A percentile compares a stretch with the other conserved stretches of the same genome.
Conservation (phyloP, 192 early-diverging fungal species). For the Chytriomyces confervae region DNA sequence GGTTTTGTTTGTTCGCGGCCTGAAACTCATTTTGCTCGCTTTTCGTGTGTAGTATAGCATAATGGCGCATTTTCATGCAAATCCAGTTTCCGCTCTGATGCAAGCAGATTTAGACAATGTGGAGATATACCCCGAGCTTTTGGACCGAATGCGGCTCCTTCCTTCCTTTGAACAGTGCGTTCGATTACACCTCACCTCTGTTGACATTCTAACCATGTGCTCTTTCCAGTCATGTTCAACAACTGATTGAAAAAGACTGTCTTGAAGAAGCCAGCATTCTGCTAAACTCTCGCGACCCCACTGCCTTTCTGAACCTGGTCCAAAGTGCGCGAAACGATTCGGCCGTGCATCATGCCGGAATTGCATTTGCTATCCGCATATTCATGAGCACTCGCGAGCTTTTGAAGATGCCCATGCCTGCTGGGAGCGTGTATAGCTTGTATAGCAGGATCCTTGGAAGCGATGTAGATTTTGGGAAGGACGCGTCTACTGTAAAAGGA, state of each 20-base stretch:
- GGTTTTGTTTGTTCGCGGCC: too few species aligned
- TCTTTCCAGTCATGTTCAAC: conserved; percentile 13
- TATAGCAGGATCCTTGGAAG: conserved; percentile 18
- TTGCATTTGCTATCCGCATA: neutral
- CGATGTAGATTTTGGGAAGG: neutral
- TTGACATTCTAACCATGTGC: neutral
- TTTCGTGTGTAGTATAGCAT: neutral
- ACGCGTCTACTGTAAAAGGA: too few species aligned
- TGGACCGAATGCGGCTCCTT: neutral
- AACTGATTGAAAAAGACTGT: conserved; percentile 11
- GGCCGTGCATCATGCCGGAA: neutral
- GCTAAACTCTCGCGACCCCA: neutral
- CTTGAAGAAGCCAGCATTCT: conserved; percentile 6
- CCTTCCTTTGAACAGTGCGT: conserved; percentile 14
- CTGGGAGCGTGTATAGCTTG: neutral
- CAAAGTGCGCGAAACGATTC: neutral
- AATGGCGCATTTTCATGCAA: conserved; percentile 16
- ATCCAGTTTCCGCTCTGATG: conserved; percentile 2
- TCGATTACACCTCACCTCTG: neutral
- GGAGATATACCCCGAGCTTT: neutral
- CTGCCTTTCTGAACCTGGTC: neutral
- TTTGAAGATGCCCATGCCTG: conserved; percentile 12
- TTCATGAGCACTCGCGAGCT: neutral
- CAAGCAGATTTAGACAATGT: neutral
- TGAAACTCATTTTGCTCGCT: too few species aligned